Conservation (phyloP, 352 stramenopile species). For the Phytopythium chamaehyphon region DNA sequence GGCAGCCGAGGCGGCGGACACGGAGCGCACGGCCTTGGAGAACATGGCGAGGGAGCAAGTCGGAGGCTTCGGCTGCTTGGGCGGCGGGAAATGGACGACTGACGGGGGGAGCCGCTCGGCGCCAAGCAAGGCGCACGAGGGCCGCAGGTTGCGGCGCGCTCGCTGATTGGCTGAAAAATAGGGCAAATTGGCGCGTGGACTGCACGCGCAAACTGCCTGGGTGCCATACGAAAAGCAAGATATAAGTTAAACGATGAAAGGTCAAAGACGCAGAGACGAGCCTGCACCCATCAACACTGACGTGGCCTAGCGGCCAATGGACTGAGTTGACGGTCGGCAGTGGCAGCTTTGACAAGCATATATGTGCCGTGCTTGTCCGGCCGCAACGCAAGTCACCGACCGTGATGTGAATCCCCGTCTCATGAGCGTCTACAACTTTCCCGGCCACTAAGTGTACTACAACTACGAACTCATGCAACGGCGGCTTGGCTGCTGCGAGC, state of each 20-base stretch:
- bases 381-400: neutral
- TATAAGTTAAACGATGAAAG: neutral
- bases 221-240: neutral
- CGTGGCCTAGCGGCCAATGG: too few relatives aligned
- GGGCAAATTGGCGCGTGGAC: neutral
- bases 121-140: conserved; percentile 1
- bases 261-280: too few relatives aligned
- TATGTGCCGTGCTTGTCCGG: too few relatives aligned
- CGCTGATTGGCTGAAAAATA: too few relatives aligned
- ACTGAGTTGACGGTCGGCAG: too few relatives aligned
- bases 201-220: neutral
- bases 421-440: neutral
- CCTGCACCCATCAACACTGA: too few relatives aligned
- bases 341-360: too few relatives aligned
- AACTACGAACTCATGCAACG: neutral
- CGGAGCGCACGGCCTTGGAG: conserved; percentile 46
- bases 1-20: conserved; percentile 15
- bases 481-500: neutral
- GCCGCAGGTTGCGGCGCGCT: conserved; percentile 6
- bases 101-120: neutral
- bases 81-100: neutral
- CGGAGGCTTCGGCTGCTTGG: conserved; percentile 19
- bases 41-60: conserved; percentile 24
- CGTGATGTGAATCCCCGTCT: too few relatives aligned
- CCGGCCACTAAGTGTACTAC: neutral